These are phyloP conservation scores for Patellifolia procumbens DNA, from an alignment of 179 eudicot genomes.

Conservation along the genomic window DNA sequence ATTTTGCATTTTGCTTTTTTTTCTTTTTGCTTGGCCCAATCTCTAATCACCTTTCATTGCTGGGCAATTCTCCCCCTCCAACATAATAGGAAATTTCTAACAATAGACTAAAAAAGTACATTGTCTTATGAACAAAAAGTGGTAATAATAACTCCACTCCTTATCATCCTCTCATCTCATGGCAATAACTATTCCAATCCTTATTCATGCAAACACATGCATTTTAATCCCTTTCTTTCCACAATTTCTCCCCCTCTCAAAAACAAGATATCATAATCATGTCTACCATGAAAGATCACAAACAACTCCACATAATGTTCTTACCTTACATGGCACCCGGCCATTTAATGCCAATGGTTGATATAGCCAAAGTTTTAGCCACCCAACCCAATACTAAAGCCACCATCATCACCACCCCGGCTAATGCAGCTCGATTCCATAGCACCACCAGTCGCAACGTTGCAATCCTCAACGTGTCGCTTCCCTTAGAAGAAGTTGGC, in stretches of 20 bases:
- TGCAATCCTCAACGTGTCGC: constrained; percentile 27
- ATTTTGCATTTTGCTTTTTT: too few relatives aligned
- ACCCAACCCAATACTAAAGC: constrained; percentile 25
- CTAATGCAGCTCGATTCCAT: constrained; percentile 29
- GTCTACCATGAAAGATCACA: background rate
- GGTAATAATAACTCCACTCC: background rate
- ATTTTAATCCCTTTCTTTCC: background rate
- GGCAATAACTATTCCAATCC: background rate
- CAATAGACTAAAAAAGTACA: background rate
- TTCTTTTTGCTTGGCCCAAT: too few relatives aligned
- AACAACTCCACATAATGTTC: constrained; percentile 34
- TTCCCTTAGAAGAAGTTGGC: constrained; percentile 43
- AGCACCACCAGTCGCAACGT: constrained; percentile 13
- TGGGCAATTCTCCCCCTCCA: too few relatives aligned
- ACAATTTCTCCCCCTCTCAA: background rate
- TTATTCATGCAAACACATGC: background rate
- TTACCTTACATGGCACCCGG: constrained; percentile 51
- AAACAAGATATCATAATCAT: background rate
- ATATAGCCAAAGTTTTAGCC: constrained; percentile 36
- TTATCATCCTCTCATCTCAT: background rate
- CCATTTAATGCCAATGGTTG: constrained; percentile 49
- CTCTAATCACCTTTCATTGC: too few relatives aligned
- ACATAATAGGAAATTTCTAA: background rate
- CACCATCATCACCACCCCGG: constrained; percentile 42
- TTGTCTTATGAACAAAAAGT: background rate